These are phyloP conservation scores for Leccinum boreale DNA, from an alignment of 768 basidiomycete genomes.

Conservation along the genomic window DNA sequence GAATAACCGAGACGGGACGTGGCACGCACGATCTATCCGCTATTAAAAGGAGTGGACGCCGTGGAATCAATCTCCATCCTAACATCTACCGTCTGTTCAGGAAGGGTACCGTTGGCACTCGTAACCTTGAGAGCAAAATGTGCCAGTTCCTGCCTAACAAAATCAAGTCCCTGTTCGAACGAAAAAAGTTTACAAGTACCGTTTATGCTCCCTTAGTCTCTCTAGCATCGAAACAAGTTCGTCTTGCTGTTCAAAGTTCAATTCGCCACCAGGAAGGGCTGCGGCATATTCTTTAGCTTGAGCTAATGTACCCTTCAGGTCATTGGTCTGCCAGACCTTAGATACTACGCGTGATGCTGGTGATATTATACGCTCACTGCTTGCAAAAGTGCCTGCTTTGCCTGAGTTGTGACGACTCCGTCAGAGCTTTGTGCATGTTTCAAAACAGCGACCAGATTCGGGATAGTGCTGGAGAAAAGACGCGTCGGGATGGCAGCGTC, in stretches of 20 bases:
- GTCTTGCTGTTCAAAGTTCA: slow-evolving; percentile 65
- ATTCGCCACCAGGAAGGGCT: slow-evolving; percentile 68
- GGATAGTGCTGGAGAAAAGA: slow-evolving; percentile 55
- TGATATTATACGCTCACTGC: slow-evolving; percentile 43
- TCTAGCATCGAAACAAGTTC: slow-evolving; percentile 70
- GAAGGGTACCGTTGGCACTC: slow-evolving; percentile 28
- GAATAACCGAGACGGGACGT: too few relatives aligned
- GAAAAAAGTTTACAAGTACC: not conserved
- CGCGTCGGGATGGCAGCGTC: slow-evolving; percentile 36
- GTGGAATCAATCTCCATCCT: slow-evolving; percentile 74
- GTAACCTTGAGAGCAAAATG: slow-evolving; percentile 48
- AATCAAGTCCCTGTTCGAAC: not conserved
- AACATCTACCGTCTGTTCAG: slow-evolving; percentile 24
- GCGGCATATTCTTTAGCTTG: slow-evolving; percentile 59
- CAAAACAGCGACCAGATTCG: slow-evolving; percentile 58
- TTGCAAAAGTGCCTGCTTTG: slow-evolving; percentile 64
- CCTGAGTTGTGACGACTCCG: slow-evolving; percentile 51
- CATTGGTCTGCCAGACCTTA: slow-evolving; percentile 56
- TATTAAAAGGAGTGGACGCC: slow-evolving; percentile 61
- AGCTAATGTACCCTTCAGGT: slow-evolving; percentile 56
- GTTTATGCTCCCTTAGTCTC: slow-evolving; percentile 57
- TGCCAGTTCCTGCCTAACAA: slow-evolving; percentile 50
- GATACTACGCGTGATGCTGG: not conserved
- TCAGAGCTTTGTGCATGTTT: slow-evolving; percentile 58
- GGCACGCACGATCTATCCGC: not conserved